Evolutionary conservation across 1,284 basidiomycete genomes (phyloP), one percentile per base, ranked within the genome.

Genomic region (Laetiporus sulphureus): DNA sequence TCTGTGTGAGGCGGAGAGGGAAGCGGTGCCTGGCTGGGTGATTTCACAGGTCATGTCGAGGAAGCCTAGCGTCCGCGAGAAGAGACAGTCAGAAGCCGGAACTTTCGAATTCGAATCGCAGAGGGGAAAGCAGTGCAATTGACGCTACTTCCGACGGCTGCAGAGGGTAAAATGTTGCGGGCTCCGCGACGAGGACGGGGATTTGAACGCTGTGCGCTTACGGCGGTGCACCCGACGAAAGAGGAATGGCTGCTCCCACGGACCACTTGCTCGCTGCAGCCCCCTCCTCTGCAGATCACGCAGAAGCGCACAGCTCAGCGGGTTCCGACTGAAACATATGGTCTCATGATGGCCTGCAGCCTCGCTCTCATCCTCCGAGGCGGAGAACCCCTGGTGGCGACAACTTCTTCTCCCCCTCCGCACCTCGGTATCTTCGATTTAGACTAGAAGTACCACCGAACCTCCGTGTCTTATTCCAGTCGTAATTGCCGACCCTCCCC

Each of bases 341-440:
- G 36, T 39, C 41, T 31, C 33, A 37, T 46, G 41, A 42, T 42
- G 40, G 33, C 11, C n/a, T 25, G 18, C 40, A 16, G 40, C 40
- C 23, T 12, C 33, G 36, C 32, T 36, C 21, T 32, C 38, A 32
- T 36, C 39, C 39, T 31, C 43, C 46, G 43, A 40, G 40, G 45
- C 44, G 47, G 44, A 46, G 54, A n/a, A 56, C 52, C 56, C 58
- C 56, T 58, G 48, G 59, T 55, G 57, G 59, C 59, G 48, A 55
- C 40, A 41, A 44, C 53, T 46, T 44, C 52, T 55, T 50, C 54
- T 55, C 42, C 44, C 52, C 29, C 24, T 36, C 27, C 40, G 12
- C 40, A 25, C 48, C 41, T 56, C 51, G 45, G 52, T 52, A 49
- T 51, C 49, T 49, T 45, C 50, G 45, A 41, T 52, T 42, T 41